Evolutionary conservation across 2,329 filamentous ascomycete species (phyloP).

Genomic region (Ciborinia camelliae): DNA sequence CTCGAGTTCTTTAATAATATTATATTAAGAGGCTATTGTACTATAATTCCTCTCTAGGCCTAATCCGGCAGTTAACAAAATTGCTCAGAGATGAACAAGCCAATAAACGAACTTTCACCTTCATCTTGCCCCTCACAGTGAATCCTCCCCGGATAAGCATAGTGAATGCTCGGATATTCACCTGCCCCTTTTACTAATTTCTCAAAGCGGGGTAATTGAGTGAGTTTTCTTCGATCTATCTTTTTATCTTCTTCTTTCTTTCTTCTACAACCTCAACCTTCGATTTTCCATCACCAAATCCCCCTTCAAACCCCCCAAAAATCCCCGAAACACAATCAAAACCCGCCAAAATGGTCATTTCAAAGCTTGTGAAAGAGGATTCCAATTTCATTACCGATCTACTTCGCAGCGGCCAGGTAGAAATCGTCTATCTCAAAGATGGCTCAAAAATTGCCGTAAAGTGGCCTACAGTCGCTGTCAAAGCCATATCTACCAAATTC

Average conservation of each 20-base stretch:
- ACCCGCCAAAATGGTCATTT: not conserved
- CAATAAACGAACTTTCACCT: not conserved
- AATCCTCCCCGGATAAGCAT: not conserved
- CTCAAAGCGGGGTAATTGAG: not conserved
- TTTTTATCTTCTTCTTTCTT: not conserved
- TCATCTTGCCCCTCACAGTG: not conserved
- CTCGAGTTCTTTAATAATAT: too few species aligned
- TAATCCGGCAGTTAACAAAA: too few species aligned
- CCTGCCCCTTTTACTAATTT: not conserved
- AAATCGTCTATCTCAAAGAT: not conserved
- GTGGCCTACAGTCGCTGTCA: not conserved
- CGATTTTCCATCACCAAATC: not conserved
- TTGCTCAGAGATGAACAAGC: too few species aligned
- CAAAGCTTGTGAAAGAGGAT: not conserved
- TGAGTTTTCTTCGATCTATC: not conserved
- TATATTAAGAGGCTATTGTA: too few species aligned
- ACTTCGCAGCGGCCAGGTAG: not conserved
- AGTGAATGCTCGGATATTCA: not conserved
- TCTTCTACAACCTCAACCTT: not conserved
- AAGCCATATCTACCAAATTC: not conserved
- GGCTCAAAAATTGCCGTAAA: not conserved
- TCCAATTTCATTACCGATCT: not conserved
- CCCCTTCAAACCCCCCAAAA: not conserved
- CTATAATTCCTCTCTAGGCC: too few species aligned
- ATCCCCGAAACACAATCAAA: not conserved